Conservation (phyloP, 2,329 filamentous ascomycete genomes). For the Penicillium capsulatum region DNA sequence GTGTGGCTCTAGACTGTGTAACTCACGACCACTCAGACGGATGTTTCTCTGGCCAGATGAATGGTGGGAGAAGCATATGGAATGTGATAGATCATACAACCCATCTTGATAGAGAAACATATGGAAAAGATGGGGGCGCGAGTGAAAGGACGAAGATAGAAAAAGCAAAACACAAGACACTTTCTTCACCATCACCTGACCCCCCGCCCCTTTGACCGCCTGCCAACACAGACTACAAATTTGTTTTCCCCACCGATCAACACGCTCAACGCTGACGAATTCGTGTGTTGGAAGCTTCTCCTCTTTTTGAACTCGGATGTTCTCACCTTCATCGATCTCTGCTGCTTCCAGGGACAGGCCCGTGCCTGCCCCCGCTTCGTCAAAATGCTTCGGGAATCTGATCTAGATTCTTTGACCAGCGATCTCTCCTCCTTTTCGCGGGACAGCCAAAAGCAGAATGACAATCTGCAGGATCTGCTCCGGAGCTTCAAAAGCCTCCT, state of each 20-base stretch:
- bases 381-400: constrained; percentile 23
- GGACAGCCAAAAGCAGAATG: constrained; percentile 29
- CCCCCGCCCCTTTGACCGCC: constrained; percentile 9
- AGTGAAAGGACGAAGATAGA: too few species aligned
- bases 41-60: too few species aligned
- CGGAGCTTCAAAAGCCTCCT: constrained; percentile 46
- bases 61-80: too few species aligned
- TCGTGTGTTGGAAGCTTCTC: neutral
- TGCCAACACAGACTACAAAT: constrained; percentile 13
- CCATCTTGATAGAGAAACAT: too few species aligned
- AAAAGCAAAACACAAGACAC: too few species aligned
- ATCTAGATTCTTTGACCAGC: constrained; percentile 24
- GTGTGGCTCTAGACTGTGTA: too few species aligned
- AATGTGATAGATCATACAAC: too few species aligned
- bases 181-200: constrained; percentile 7
- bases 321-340: constrained; percentile 1
- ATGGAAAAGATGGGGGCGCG: too few species aligned
- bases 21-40: too few species aligned
- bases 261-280: neutral
- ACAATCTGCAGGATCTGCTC: constrained; percentile 33
- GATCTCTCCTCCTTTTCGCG: constrained; percentile 17
- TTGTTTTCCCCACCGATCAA: constrained; percentile 6
- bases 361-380: constrained; percentile 15
- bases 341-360: constrained; percentile 15
- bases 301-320: constrained; percentile 15